These are phyloP conservation scores for Epichloe baconii DNA, from an alignment of 2,329 filamentous ascomycete species.

Conservation along the genomic window DNA sequence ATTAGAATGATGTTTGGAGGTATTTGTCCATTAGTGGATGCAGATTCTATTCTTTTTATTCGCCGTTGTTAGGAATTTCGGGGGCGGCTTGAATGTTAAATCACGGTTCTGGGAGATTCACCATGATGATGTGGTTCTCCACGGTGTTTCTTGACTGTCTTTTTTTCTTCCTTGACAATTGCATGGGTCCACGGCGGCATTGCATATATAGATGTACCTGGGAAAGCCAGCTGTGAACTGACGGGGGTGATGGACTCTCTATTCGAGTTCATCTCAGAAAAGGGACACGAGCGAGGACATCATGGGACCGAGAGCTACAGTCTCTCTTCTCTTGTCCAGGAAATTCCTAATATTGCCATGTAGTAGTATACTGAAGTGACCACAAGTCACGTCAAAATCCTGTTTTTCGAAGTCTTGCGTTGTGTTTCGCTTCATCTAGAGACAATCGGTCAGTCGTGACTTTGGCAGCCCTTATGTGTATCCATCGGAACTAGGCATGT, in stretches of 20 bases:
- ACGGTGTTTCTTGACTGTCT: background rate
- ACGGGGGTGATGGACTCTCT: background rate
- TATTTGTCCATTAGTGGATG: background rate
- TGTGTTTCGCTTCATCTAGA: too few species aligned
- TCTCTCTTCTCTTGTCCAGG: background rate
- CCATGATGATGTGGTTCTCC: too few species aligned
- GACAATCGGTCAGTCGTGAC: too few species aligned
- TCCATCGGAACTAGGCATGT: too few species aligned
- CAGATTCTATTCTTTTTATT: background rate
- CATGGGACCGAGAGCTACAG: background rate
- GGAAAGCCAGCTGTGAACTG: conserved; percentile 2
- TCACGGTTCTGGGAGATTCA: too few species aligned
- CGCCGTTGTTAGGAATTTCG: background rate
- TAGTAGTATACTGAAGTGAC: background rate
- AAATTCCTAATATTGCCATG: background rate
- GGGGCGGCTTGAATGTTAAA: too few species aligned
- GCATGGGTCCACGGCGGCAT: conserved; percentile 2
- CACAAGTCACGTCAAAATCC: too few species aligned
- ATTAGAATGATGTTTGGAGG: conserved; percentile 3
- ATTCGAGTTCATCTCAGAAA: too few species aligned
- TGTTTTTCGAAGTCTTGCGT: too few species aligned
- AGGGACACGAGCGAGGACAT: background rate
- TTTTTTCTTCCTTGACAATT: background rate
- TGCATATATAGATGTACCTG: conserved; percentile 2
- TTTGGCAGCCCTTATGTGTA: too few species aligned